Percentiles rank a stretch among this genome's conserved stretches.
Conservation (phyloP, 2,329 filamentous ascomycete species). For the Aspergillus hiratsukae region DNA sequence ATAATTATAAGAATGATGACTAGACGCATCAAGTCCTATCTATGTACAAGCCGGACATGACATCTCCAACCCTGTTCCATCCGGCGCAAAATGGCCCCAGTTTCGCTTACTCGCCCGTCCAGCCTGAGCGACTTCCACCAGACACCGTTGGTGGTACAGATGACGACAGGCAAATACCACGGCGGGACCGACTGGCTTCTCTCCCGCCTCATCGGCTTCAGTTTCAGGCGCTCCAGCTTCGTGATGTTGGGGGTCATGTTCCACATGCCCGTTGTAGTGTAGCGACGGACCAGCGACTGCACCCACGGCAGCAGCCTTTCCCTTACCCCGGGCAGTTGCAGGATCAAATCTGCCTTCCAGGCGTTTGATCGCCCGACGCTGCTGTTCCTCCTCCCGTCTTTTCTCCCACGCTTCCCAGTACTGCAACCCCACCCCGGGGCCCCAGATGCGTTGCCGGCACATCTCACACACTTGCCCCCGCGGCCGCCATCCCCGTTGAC, state of each 20-base stretch:
- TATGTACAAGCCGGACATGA: constrained; percentile 39
- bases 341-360: constrained; percentile 27
- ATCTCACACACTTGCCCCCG: constrained; percentile 81
- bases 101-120: constrained; percentile 8
- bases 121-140: constrained; percentile 27
- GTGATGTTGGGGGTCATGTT: not conserved
- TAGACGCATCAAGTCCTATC: not conserved
- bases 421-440: constrained; percentile 71
- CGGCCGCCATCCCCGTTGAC: constrained; percentile 85
- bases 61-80: constrained; percentile 25
- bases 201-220: constrained; percentile 4
- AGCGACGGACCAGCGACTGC: constrained; percentile 14
- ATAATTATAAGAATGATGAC: not conserved
- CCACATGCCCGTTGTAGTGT: constrained; percentile 13
- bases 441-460: constrained; percentile 81
- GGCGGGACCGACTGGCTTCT: constrained; percentile 23
- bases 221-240: constrained; percentile 3
- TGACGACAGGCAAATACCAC: constrained; percentile 48
- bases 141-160: constrained; percentile 45
- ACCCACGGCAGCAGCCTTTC: constrained; percentile 32
- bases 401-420: constrained; percentile 81
- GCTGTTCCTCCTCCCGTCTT: constrained; percentile 38
- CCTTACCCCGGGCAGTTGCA: constrained; percentile 31
- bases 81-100: constrained; percentile 15
- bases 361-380: constrained; percentile 26